Evolutionary conservation across 495 filamentous ascomycete species (phyloP).

Genomic region (Podospora australis): DNA sequence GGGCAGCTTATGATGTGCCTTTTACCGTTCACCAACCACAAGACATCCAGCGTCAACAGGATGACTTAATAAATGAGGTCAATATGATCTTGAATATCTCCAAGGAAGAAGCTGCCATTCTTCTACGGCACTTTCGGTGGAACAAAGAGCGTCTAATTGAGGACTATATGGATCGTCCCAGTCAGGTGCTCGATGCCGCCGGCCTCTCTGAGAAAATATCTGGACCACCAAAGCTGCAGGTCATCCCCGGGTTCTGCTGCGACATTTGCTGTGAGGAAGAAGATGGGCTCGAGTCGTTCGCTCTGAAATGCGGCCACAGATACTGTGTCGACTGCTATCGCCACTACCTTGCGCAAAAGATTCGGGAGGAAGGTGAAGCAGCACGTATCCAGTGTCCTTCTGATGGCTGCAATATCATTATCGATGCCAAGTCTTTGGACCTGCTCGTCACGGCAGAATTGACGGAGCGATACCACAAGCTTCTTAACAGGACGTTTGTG

Average conservation of each 20-base stretch:
- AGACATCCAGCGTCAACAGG: constrained; percentile 78
- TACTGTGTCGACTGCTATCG: constrained; percentile 91
- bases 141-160: constrained; percentile 94
- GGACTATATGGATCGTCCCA: constrained; percentile 81
- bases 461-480: constrained; percentile 69
- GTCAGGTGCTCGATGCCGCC: constrained; percentile 74
- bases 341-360: constrained; percentile 86
- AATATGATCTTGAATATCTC: constrained; percentile 80
- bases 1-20: constrained; percentile 74
- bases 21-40: constrained; percentile 71
- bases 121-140: constrained; percentile 84
- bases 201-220: constrained; percentile 65
- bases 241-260: constrained; percentile 72
- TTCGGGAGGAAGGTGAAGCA: constrained; percentile 89
- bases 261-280: constrained; percentile 95
- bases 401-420: constrained; percentile 79
- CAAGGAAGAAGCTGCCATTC: constrained; percentile 80
- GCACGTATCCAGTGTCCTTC: constrained; percentile 90
- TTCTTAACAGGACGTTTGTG: constrained; percentile 90
- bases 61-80: constrained; percentile 78
- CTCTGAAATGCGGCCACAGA: constrained; percentile 93
- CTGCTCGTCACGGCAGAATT: constrained; percentile 71
- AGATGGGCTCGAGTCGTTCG: constrained; percentile 73
- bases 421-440: constrained; percentile 82
- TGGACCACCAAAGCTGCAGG: constrained; percentile 58